Percentiles rank a stretch among this genome's conserved stretches.
Conservation (phyloP, 164 flowering plant genomes). For the Berberis thunbergii region DNA sequence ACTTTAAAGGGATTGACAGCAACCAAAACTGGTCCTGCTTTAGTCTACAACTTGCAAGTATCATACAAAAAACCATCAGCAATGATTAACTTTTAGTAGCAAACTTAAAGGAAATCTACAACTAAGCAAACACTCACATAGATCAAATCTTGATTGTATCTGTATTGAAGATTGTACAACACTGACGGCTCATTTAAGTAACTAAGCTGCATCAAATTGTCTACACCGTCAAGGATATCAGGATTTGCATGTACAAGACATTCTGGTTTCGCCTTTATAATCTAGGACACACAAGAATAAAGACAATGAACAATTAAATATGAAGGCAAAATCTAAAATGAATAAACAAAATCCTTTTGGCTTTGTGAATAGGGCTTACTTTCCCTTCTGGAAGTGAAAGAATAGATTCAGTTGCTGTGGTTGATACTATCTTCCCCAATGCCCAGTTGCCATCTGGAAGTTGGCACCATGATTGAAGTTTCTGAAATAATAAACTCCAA, state of each 20-base stretch:
- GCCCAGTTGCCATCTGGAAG: conserved; percentile 86
- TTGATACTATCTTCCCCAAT: conserved; percentile 58
- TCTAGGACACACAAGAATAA: conserved; percentile 31
- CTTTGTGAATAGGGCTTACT: conserved; percentile 33
- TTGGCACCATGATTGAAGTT: conserved; percentile 78
- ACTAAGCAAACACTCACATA: conserved; percentile 54
- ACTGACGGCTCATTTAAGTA: conserved; percentile 96
- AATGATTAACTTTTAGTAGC: not conserved
- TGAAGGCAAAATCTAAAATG: not conserved
- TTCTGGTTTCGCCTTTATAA: conserved; percentile 55
- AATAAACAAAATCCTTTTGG: not conserved
- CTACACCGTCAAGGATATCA: conserved; percentile 97
- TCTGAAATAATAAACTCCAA: conserved; percentile 56
- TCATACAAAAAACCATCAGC: conserved; percentile 10
- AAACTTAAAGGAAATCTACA: not conserved
- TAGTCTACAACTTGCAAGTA: conserved; percentile 49
- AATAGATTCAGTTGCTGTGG: conserved; percentile 54
- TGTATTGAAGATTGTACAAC: conserved; percentile 77
- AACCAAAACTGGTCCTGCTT: conserved; percentile 98
- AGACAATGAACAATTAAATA: not conserved
- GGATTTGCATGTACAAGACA: conserved; percentile 80
- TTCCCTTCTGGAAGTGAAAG: conserved; percentile 68
- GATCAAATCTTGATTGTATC: conserved; percentile 80
- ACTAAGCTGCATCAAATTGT: conserved; percentile 98
- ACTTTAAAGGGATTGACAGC: conserved; percentile 92